Base-by-base conservation (phyloP, 257 asterid genomes). In the Solanum arcanum region DNA sequence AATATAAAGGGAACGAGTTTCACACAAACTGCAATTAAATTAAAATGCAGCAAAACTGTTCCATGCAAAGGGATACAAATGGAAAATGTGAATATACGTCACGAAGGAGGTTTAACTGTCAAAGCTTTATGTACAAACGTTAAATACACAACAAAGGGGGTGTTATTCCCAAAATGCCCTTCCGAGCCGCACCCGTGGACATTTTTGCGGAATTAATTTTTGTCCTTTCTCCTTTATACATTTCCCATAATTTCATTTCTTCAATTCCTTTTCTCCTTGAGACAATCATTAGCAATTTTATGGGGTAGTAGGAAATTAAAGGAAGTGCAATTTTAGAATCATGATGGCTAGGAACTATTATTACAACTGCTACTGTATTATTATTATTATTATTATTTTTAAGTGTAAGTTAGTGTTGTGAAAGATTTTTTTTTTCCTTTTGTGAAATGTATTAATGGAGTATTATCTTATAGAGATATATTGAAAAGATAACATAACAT, bases 1-100 rank as follows among this genome's bases (percentile, higher is more conserved):
- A 94, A 97, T 85, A 95, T 97, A 73, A 87, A 59, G 88, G 99
- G 99, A 68, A 93, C 95, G 12, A 95, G 98, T 86, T 94, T 95
- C 47, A 83, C 93, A 35, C 91, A 92, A 49, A 86, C 89, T 86
- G 99, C 97, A 4, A 87, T 96, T 86, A 88, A 89, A 84, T 93
- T 96, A 89, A 86, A 92, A 39, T 96, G 99, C 93, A 96, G 99
- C 9, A 46, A 88, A 5, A 88, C 90, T 6, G 89, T 93, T 62
- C 98, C 98, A 60, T 96, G 99, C 89, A 90, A 86, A 88, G 94
- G 92, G 72, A 69, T 96, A 49, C 84, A n/a, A 29, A 56, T 95
- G 89, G 90, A 94, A 83, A 93, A 95, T 72, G 94, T 96, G 46
- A 64, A 90, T 21, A 64, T 94, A 80, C 85, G 33, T 72, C 86